phyloP scores from a whole-genome alignment of 768 basidiomycete species.

The Rossbeevera mucosa region DNA sequence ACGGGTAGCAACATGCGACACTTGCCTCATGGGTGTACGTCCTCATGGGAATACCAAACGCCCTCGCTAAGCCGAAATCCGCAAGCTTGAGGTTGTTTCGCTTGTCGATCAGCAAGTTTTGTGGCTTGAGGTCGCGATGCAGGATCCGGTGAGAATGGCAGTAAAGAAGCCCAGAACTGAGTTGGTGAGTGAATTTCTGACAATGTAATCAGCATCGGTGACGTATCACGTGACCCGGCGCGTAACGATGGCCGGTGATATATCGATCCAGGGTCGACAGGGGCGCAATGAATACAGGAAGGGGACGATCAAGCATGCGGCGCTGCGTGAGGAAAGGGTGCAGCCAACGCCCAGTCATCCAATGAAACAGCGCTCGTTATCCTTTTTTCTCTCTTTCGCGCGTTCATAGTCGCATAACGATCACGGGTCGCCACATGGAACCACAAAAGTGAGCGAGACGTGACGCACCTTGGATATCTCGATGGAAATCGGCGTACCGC shows the following conservation, averaged over 20 bases:
- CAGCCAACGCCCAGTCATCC: constrained; percentile 1
- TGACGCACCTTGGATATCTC: constrained; percentile 75
- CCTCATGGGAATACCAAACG: constrained; percentile 96
- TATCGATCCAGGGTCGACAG: constrained; percentile 10
- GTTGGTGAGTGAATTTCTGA: constrained; percentile 95
- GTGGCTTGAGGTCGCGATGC: constrained; percentile 96
- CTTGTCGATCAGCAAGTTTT: constrained; percentile 90
- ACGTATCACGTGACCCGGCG: constrained; percentile 30
- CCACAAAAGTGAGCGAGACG: neutral
- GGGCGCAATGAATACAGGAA: neutral
- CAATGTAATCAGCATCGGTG: constrained; percentile 14
- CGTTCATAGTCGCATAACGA: neutral
- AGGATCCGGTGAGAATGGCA: constrained; percentile 94
- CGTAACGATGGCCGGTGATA: constrained; percentile 24
- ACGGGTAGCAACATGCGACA: constrained; percentile 5
- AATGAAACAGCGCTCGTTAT: constrained; percentile 7
- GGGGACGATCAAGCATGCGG: neutral
- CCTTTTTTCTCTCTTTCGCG: neutral
- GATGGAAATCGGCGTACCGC: constrained; percentile 64
- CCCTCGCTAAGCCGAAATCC: constrained; percentile 93
- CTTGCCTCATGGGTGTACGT: constrained; percentile 98
- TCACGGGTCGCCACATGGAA: constrained; percentile 4
- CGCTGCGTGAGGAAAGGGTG: constrained; percentile 1
- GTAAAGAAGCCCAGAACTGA: constrained; percentile 86
- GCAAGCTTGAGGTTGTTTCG: constrained; percentile 90